Percentiles rank a stretch among this genome's conserved stretches.
phyloP scores from a whole-genome alignment of 352 stramenopile genomes.

The Aphanomyces cochlioides region DNA sequence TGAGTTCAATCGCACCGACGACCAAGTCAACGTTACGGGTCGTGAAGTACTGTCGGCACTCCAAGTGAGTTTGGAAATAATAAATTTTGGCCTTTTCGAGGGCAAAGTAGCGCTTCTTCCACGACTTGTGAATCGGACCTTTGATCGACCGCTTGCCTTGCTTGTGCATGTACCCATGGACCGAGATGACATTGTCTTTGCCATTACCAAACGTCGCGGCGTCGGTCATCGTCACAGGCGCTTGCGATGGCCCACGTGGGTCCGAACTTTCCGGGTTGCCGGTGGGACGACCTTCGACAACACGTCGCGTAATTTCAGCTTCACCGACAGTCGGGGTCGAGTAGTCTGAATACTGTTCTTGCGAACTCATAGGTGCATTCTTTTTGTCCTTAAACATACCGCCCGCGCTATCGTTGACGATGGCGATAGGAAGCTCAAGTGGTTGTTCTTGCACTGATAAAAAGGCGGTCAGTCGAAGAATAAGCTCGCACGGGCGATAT shows the following conservation, averaged over 20 bases:
- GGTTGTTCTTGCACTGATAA: background rate
- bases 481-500: no score
- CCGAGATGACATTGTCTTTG: slow-evolving; percentile 55
- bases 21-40: slow-evolving; percentile 78
- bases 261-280: slow-evolving; percentile 3
- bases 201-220: slow-evolving; percentile 2
- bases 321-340: background rate
- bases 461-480: slow-evolving; percentile 13
- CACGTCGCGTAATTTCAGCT: background rate
- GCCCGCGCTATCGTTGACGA: background rate
- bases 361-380: background rate
- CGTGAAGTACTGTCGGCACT: slow-evolving; percentile 85
- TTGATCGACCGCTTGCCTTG: slow-evolving; percentile 85
- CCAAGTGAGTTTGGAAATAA: slow-evolving; percentile 83
- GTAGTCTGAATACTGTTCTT: slow-evolving; percentile 14
- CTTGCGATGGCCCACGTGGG: slow-evolving; percentile 10
- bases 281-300: slow-evolving; percentile 12
- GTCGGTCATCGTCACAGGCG: slow-evolving; percentile 14
- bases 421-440: background rate
- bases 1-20: slow-evolving; percentile 74
- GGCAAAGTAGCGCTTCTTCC: slow-evolving; percentile 83
- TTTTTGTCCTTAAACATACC: slow-evolving; percentile 13
- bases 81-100: slow-evolving; percentile 86
- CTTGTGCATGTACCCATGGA: slow-evolving; percentile 88
- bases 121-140: slow-evolving; percentile 82